Evolutionary conservation across 306 rosid genomes (phyloP), one percentile per base, ranked within the genome.

Genomic region (Gastrolobium villosum): DNA sequence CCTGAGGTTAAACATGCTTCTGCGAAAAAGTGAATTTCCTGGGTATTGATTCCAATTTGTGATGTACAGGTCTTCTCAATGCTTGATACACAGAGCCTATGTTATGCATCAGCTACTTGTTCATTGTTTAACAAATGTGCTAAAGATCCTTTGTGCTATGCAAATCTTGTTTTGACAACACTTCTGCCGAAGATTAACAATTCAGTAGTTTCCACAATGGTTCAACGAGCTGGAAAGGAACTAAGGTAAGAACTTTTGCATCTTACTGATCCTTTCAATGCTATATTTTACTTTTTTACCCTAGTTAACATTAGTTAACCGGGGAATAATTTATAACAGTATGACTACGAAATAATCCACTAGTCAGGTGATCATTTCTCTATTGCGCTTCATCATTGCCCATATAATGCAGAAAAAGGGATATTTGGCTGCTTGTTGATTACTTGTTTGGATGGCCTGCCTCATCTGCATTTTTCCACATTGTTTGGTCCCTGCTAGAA

Each of bases 41-140:
- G 76, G 45, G 65, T 50, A 66, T 74, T 79, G 67, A 75, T 72
- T 43, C 6, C 7, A 32, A 63, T 64, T 59, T 64, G 43, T 86
- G 73, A 56, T 76, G 34, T 84, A 41, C 91, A 92, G 97, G 92
- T 92, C 0, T 92, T 92, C 79, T 90, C 97, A 10, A 87, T 86
- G 94, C 96, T 92, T 28, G 96, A 92, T 68, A 89, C 97, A 4
- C 97, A 89, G 66, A 92, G 93, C 87, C 88, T 92, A 11, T 90
- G 97, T 80, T 78, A 83, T 71, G 92, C 93, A 5, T 91, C 89
- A 1, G 96, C 93, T 67, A 82, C 96, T 64, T 90, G 96, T 84
- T 86, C 90, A 10, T 75, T 92, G 85, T 92, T 92, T 81, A 84
- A 89, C 72, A 92, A 88, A 74, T 90, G 96, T 83, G 91, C 96